A percentile compares a stretch with the other conserved stretches of the same genome.
These are phyloP conservation scores for Trametes coccinea DNA, from an alignment of 768 basidiomycete species.

Conservation along the genomic window DNA sequence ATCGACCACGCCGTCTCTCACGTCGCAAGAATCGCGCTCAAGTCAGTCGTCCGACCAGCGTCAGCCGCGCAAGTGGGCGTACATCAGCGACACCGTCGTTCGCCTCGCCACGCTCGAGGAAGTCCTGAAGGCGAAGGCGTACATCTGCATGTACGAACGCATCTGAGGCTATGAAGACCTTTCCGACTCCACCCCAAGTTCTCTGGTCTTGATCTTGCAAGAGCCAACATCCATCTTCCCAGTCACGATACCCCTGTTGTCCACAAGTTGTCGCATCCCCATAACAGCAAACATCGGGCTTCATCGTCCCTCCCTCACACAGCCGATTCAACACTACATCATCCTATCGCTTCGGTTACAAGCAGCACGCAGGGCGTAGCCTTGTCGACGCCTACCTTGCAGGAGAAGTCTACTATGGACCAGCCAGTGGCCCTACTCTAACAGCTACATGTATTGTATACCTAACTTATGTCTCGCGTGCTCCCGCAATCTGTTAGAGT, in stretches of 20 bases:
- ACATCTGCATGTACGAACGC: slow-evolving; percentile 91
- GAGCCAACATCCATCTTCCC: background rate
- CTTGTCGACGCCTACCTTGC: background rate
- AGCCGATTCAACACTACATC: background rate
- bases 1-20: background rate
- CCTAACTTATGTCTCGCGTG: slow-evolving; percentile 22
- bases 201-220: no score
- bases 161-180: slow-evolving; percentile 36
- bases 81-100: slow-evolving; percentile 89
- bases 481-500: slow-evolving; percentile 17
- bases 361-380: background rate
- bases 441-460: slow-evolving; percentile 23
- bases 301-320: background rate
- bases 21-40: slow-evolving; percentile 2
- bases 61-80: slow-evolving; percentile 75
- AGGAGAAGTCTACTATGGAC: slow-evolving; percentile 2
- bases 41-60: slow-evolving; percentile 8
- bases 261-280: background rate
- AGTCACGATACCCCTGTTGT: background rate
- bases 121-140: slow-evolving; percentile 88
- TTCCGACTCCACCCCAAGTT: background rate
- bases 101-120: slow-evolving; percentile 80
- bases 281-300: background rate
- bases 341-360: background rate
- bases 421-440: slow-evolving; percentile 10